Base-by-base conservation (phyloP, 1,284 basidiomycete genomes). In the Athelia psychrophila region DNA sequence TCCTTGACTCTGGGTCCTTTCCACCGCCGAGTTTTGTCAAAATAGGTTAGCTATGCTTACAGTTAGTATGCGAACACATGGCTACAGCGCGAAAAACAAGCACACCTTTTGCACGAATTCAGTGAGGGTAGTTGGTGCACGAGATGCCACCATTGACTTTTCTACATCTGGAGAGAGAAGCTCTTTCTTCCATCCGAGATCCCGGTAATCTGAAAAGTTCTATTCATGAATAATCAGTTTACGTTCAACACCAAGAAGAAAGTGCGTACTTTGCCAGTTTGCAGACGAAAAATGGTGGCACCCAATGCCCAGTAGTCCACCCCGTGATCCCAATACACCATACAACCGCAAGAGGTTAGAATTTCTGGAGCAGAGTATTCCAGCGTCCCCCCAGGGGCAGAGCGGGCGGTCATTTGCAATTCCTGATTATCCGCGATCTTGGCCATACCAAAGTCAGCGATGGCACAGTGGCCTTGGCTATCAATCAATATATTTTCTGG, bases 1-100 rank as follows among this genome's bases (percentile, higher is more conserved):
- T 42, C 38, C 20, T 42, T 42, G n/a, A 42, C 38, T 42, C 38
- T n/a, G 20, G 38, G 38, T 18, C 38, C 38, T 42, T 42, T 42
- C 38, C 38, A 42, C n/a, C 38, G 6, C 16, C n/a, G 38, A 8
- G 38, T 42, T 16, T 22, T 18, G 20, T 42, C 38, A 16, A 42
- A 42, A 18, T 22, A 18, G 9, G 38, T 42, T 6, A 42, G 20
- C 38, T 42, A 42, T 18, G n/a, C n/a, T n/a, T n/a, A n/a, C n/a
- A n/a, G n/a, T n/a, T n/a, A n/a, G n/a, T n/a, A n/a, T n/a, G n/a
- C n/a, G n/a, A n/a, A n/a, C n/a, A n/a, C n/a, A n/a, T n/a, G n/a
- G n/a, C n/a, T n/a, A n/a, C n/a, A n/a, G n/a, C n/a, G n/a, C n/a
- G n/a, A n/a, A n/a, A n/a, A n/a, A 30, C 27, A 5, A 42, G n/a